Conservation (phyloP, 257 asterid genomes). For the Ocimum tenuiflorum region DNA sequence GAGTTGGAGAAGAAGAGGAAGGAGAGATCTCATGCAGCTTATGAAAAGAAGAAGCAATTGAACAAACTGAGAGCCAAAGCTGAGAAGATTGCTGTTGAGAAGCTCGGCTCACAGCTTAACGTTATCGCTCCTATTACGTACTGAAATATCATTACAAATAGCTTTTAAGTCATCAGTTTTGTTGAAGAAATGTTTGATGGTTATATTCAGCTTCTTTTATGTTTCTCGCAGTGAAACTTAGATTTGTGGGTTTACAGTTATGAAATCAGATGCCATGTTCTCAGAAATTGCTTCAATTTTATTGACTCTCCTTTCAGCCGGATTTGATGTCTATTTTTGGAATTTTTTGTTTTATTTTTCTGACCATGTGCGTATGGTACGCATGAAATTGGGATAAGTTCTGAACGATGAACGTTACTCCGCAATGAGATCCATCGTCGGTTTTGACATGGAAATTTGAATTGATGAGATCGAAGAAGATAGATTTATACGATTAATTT, state of each 20-base stretch:
- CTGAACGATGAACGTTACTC: too few species aligned
- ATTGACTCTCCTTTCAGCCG: background rate
- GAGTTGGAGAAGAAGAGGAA: slow-evolving; percentile 91
- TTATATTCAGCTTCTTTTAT: background rate
- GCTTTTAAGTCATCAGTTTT: slow-evolving; percentile 20
- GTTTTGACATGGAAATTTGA: too few species aligned
- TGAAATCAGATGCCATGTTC: background rate
- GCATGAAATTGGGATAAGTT: too few species aligned
- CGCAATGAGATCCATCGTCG: too few species aligned
- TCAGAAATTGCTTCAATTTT: background rate
- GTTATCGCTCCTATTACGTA: slow-evolving; percentile 64
- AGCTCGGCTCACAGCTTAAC: slow-evolving; percentile 68
- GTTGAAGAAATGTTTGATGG: slow-evolving; percentile 18
- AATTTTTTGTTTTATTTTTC: too few species aligned
- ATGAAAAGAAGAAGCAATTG: slow-evolving; percentile 81
- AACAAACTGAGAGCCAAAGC: slow-evolving; percentile 60
- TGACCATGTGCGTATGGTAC: too few species aligned
- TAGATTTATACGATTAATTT: too few species aligned
- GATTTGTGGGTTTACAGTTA: background rate
- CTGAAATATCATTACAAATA: slow-evolving; percentile 22
- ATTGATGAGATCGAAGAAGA: too few species aligned
- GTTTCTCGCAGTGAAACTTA: background rate
- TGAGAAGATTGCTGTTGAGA: slow-evolving; percentile 70
- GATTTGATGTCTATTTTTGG: background rate
- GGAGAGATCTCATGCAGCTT: slow-evolving; percentile 64